Evolutionary conservation across 2,329 filamentous ascomycete genomes (phyloP).

Genomic region (Endothia cerciana): DNA sequence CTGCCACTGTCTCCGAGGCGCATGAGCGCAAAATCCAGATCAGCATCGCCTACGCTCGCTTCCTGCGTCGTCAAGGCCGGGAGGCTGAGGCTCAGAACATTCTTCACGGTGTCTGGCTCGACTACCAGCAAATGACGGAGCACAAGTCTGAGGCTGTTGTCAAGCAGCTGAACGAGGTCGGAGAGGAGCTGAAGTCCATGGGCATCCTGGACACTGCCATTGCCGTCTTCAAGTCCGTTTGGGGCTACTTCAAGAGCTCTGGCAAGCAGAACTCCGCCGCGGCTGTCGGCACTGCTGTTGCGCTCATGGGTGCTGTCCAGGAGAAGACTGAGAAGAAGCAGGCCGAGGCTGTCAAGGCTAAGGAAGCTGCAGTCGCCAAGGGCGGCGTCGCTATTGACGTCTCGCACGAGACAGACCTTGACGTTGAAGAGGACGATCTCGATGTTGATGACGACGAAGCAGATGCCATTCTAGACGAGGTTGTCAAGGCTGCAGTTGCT

Average conservation of each 20-base stretch:
- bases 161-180: constrained; percentile 30
- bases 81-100: constrained; percentile 31
- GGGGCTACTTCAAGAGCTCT: constrained; percentile 31
- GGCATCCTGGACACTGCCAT: constrained; percentile 30
- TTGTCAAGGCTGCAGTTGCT: constrained; percentile 24
- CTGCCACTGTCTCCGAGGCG: constrained; percentile 29
- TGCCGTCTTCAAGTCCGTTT: constrained; percentile 31
- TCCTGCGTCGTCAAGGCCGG: constrained; percentile 30
- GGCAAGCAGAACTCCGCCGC: constrained; percentile 30
- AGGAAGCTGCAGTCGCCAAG: constrained; percentile 21
- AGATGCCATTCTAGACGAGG: constrained; percentile 27
- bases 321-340: constrained; percentile 27
- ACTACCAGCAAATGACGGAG: constrained; percentile 30
- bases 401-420: constrained; percentile 22
- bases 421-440: constrained; percentile 23
- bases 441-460: constrained; percentile 28
- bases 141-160: constrained; percentile 29
- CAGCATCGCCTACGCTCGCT: constrained; percentile 30
- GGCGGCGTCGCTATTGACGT: constrained; percentile 24
- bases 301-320: constrained; percentile 28
- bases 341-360: constrained; percentile 26
- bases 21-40: constrained; percentile 32
- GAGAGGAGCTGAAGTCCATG: constrained; percentile 31
- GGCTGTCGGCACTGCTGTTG: constrained; percentile 28
- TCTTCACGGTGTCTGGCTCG: constrained; percentile 31